Base-by-base conservation (phyloP, 2,329 filamentous ascomycete species). In the Byssothecium circinans region DNA sequence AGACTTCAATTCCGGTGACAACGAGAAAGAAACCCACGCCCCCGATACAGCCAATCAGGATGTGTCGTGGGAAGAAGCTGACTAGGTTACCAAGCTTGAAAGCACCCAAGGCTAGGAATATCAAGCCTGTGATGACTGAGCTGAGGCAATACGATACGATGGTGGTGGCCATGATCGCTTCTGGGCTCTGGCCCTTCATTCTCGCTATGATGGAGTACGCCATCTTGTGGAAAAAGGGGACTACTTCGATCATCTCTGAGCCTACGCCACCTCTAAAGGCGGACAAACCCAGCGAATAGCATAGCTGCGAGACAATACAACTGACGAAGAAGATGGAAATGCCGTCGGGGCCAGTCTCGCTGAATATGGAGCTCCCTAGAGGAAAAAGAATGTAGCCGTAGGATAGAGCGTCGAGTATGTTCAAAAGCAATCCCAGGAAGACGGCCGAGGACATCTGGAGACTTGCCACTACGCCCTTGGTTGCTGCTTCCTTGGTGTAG, bases 301-400 rank as follows among this genome's bases (percentile, higher is more conserved):
- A 88, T 42, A 99, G 72, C 68, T 99, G 94, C 0, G 94, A 88
- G 33, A 97, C 82, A 54, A 99, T 96, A 47, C 91, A 96, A 78
- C 91, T 96, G 58, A 99, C 89, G 69, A 97, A 99, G 75, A 97
- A 99, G 73, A 99, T 96, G 0, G 94, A 96, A 46, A 99, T 96
- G 19, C 94, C 94, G 47, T 96, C 92, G 0, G 92, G 86, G 1
- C 92, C 94, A 6, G 97, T 82, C 53, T 87, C 81, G 22, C 87
- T 83, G 68, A 99, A 99, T 17, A 96, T 81, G 7, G 89, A 84
- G 53, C 89, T 87, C 6, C 92, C 91, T 0, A 99, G 79, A 0
- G 94, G 94, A 57, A 99, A 99, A 11, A 99, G 75, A 62, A 96
- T 96, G 44, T 68, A 73, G 81, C 88, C 94, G 64, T 99, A 99